These are phyloP conservation scores for Ogataea degrootiae DNA, from an alignment of 805 yeast genomes.

Conservation along the genomic window DNA sequence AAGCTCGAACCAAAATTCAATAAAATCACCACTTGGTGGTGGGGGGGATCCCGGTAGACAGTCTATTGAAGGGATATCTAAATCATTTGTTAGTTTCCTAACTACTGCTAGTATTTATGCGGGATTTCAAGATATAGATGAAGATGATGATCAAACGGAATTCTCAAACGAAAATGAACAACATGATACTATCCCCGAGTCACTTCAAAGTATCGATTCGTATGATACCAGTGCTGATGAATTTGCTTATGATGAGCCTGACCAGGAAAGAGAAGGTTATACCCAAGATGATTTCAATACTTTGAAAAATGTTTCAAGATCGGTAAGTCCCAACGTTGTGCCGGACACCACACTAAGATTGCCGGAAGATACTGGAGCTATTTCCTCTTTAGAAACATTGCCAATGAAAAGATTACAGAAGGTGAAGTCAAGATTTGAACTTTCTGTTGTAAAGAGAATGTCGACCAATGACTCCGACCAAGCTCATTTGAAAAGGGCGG, in stretches of 20 bases:
- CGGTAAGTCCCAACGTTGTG: neutral
- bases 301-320: constrained; percentile 1
- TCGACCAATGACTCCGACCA: constrained; percentile 14
- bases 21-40: neutral
- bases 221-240: neutral
- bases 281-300: neutral
- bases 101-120: constrained; percentile 56
- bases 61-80: constrained; percentile 38
- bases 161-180: constrained; percentile 20
- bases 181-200: neutral
- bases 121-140: constrained; percentile 29
- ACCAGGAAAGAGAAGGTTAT: neutral
- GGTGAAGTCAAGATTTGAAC: constrained; percentile 27
- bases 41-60: constrained; percentile 8
- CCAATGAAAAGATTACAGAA: constrained; percentile 8
- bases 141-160: constrained; percentile 27
- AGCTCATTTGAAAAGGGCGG: constrained; percentile 27
- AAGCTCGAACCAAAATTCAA: neutral
- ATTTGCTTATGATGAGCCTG: neutral
- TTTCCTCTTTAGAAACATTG: neutral
- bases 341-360: neutral
- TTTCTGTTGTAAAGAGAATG: constrained; percentile 28
- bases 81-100: constrained; percentile 48
- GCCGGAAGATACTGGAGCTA: neutral
- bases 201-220: neutral